Evolutionary conservation across 345 rosid genomes (phyloP).

Genomic region (Citrus cavaleriei): DNA sequence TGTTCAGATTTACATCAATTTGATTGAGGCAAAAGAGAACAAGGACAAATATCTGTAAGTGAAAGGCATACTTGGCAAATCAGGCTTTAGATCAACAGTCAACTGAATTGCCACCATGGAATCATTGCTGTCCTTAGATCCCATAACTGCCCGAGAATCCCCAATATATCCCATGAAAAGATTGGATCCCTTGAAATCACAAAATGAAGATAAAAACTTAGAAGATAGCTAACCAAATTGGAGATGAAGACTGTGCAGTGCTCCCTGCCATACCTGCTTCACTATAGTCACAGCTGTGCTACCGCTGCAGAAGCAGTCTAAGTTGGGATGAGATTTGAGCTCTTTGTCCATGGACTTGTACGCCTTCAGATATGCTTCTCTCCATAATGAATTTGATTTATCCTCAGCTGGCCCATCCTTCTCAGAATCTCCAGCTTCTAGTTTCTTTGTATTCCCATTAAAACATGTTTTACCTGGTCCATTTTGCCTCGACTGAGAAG

Average conservation of each 20-base stretch:
- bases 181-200: slow-evolving; percentile 66
- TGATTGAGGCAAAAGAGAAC: background rate
- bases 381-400: slow-evolving; percentile 60
- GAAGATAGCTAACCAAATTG: slow-evolving; percentile 5
- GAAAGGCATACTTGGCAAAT: slow-evolving; percentile 81
- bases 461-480: slow-evolving; percentile 45
- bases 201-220: slow-evolving; percentile 10
- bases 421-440: slow-evolving; percentile 42
- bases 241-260: background rate
- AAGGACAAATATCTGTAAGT: background rate
- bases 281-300: slow-evolving; percentile 89
- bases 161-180: slow-evolving; percentile 97
- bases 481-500: slow-evolving; percentile 51
- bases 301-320: slow-evolving; percentile 99
- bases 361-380: slow-evolving; percentile 82
- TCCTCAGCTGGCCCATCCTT: slow-evolving; percentile 51
- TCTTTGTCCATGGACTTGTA: slow-evolving; percentile 98
- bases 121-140: slow-evolving; percentile 73
- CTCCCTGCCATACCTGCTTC: slow-evolving; percentile 63
- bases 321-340: slow-evolving; percentile 84
- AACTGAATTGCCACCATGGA: slow-evolving; percentile 86
- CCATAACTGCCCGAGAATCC: slow-evolving; percentile 96
- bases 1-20: slow-evolving; percentile 12
- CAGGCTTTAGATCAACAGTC: slow-evolving; percentile 95
- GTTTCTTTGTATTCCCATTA: slow-evolving; percentile 45